Evolutionary conservation across 257 asterid species (phyloP), one percentile per base, ranked within the genome.

Genomic region (Paulownia fortunei): DNA sequence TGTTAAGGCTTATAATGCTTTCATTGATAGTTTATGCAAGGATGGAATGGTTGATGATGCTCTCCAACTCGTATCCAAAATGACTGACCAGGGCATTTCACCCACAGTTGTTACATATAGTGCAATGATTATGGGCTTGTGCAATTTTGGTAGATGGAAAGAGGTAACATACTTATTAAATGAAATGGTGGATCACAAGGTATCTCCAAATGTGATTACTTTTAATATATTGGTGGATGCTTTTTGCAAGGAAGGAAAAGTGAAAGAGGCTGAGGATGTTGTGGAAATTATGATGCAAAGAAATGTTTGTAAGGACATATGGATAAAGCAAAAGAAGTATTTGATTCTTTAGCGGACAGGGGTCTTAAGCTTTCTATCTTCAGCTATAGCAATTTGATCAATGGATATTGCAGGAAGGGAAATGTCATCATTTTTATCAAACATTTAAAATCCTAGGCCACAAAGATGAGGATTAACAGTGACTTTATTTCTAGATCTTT

Each of bases 201-300:
- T 59, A 4, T 3, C 36, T 34, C 49, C 49, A 0, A 46, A 59
- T 44, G 8, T 36, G 5, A 2, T 39, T 12, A 56, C 79, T 37
- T 60, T 8, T 16, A 60, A 6, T 19, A 15, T n/a, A 7, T 23
- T 74, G 21, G 36, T 72, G 24, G 54, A 34, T 54, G 21, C 36
- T 2, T 58, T 58, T 9, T 21, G 64, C 59, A 51, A 51, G 23
- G 23, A 16, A 37, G 79, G 74, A 23, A 51, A 47, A 49, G 27
- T 71, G 49, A 55, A 63, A 46, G 82, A 79, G 61, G 74, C 79
- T 26, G 79, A 79, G 78, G 68, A 49, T 49, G 42, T 72, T 55
- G 10, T 71, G 74, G 69, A 51, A 49, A 52, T 72, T 13, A 79
- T 79, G 82, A 6, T 51, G 24, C 49, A 8, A 39, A 8, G 36